These are phyloP conservation scores for Phylloporus sp. DNA, from an alignment of 768 basidiomycete genomes.

Conservation along the genomic window DNA sequence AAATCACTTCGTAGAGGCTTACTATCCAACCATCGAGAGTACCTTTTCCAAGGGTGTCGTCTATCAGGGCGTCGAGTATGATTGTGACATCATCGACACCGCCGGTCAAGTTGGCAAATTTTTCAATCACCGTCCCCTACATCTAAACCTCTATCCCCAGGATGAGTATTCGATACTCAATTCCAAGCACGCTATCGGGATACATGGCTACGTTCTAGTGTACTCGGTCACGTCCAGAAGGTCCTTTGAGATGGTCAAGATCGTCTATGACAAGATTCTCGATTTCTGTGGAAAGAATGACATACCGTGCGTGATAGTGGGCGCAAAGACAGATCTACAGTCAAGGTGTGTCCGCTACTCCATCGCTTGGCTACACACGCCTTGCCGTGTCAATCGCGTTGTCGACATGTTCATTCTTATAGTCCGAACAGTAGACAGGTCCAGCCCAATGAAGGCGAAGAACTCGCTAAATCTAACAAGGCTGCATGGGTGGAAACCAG, in stretches of 20 bases:
- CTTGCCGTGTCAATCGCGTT: conserved; percentile 8
- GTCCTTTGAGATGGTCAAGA: conserved; percentile 93
- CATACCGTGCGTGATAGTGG: conserved; percentile 92
- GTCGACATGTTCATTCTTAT: conserved; percentile 26
- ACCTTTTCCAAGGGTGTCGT: conserved; percentile 81
- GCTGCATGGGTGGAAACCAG: conserved; percentile 87
- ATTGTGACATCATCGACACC: conserved; percentile 97
- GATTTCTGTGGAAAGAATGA: conserved; percentile 78
- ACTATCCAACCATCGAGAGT: conserved; percentile 94
- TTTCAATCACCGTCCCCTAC: background rate
- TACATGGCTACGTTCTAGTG: conserved; percentile 95
- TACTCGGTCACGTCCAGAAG: conserved; percentile 87
- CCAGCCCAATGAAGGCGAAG: conserved; percentile 63
- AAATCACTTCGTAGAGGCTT: conserved; percentile 84
- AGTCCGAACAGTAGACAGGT: conserved; percentile 61
- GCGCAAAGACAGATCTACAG: conserved; percentile 83
- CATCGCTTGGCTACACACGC: conserved; percentile 4
- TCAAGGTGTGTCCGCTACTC: conserved; percentile 51
- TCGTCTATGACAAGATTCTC: conserved; percentile 90
- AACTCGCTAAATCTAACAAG: conserved; percentile 63
- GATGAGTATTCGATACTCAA: conserved; percentile 96
- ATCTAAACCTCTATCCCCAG: conserved; percentile 26
- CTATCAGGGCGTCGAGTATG: conserved; percentile 87
- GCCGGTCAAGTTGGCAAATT: conserved; percentile 77
- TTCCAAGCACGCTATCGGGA: conserved; percentile 91